These are phyloP conservation scores for Botrytis aclada DNA, from an alignment of 2,329 filamentous ascomycete species.

Conservation along the genomic window DNA sequence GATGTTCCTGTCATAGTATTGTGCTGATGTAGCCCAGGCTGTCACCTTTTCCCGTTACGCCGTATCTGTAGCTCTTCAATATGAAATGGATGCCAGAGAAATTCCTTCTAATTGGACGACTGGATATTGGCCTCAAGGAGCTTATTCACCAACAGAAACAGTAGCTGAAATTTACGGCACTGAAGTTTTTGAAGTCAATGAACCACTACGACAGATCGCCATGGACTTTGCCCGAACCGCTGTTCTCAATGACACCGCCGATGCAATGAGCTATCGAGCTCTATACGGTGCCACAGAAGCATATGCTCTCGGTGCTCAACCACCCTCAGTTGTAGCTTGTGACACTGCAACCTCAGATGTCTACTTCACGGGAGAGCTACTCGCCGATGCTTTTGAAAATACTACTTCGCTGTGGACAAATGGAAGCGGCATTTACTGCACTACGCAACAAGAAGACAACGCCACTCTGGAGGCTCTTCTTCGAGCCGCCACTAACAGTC, in stretches of 20 bases:
- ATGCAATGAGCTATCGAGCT: constrained; percentile 50
- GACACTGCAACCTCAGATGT: constrained; percentile 68
- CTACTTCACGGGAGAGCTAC: constrained; percentile 62
- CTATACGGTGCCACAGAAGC: constrained; percentile 41
- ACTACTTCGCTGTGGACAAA: constrained; percentile 62
- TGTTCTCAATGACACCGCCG: constrained; percentile 48
- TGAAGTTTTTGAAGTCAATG: constrained; percentile 64
- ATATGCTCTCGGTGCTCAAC: constrained; percentile 9
- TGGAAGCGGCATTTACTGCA: constrained; percentile 63
- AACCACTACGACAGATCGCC: constrained; percentile 50
- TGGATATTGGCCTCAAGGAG: constrained; percentile 65
- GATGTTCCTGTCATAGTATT: background rate
- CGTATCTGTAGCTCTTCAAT: constrained; percentile 70
- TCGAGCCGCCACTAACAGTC: constrained; percentile 51
- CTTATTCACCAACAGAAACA: constrained; percentile 49
- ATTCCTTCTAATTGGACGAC: constrained; percentile 61
- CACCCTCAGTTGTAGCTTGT: constrained; percentile 48
- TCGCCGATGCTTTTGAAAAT: constrained; percentile 61
- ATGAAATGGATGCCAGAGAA: constrained; percentile 69
- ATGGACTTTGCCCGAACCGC: constrained; percentile 47
- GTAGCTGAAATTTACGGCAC: constrained; percentile 60
- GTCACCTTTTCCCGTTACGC: constrained; percentile 66
- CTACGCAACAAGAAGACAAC: constrained; percentile 69
- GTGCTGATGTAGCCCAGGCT: constrained; percentile 34
- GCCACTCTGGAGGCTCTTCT: constrained; percentile 63